Evolutionary conservation across 371 early-diverging fungal species (phyloP).

Genomic region (Syncephalastrum contaminatum): DNA sequence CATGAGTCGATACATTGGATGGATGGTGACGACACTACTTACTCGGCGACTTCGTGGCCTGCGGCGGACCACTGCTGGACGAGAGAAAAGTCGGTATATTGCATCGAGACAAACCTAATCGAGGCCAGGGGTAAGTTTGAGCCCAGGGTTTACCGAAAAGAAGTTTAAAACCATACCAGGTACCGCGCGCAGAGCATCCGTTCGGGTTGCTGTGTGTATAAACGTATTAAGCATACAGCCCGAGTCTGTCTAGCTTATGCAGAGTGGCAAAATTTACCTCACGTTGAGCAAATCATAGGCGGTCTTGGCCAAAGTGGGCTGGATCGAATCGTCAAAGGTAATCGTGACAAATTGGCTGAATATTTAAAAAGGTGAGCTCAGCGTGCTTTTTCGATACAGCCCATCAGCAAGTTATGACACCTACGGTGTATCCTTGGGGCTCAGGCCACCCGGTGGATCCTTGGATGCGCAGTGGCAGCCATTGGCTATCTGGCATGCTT

Average conservation of each 20-base stretch:
- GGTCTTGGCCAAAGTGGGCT: slow-evolving; percentile 32
- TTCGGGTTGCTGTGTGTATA: slow-evolving; percentile 48
- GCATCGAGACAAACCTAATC: slow-evolving; percentile 56
- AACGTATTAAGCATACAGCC: too few species aligned
- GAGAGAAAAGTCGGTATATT: slow-evolving; percentile 64
- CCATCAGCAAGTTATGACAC: background rate
- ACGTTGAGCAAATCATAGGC: slow-evolving; percentile 38
- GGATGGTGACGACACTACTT: slow-evolving; percentile 13
- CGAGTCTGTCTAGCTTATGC: background rate
- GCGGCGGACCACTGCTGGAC: slow-evolving; percentile 70
- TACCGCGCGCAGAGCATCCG: slow-evolving; percentile 63
- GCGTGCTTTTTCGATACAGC: background rate
- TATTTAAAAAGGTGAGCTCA: background rate
- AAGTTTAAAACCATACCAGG: slow-evolving; percentile 27
- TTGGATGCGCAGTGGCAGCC: slow-evolving; percentile 65
- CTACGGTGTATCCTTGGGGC: slow-evolving; percentile 60
- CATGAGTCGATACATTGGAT: background rate
- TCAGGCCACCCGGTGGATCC: slow-evolving; percentile 55
- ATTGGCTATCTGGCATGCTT: slow-evolving; percentile 54
- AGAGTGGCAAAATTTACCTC: slow-evolving; percentile 25
- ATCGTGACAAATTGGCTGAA: slow-evolving; percentile 56
- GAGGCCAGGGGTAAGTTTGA: background rate
- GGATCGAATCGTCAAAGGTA: slow-evolving; percentile 72
- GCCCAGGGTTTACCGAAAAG: background rate
- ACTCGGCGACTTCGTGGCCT: slow-evolving; percentile 66